These are phyloP conservation scores for Yamadazyma membranifaciens DNA, from an alignment of 1,139 yeast species.

Conservation along the genomic window DNA sequence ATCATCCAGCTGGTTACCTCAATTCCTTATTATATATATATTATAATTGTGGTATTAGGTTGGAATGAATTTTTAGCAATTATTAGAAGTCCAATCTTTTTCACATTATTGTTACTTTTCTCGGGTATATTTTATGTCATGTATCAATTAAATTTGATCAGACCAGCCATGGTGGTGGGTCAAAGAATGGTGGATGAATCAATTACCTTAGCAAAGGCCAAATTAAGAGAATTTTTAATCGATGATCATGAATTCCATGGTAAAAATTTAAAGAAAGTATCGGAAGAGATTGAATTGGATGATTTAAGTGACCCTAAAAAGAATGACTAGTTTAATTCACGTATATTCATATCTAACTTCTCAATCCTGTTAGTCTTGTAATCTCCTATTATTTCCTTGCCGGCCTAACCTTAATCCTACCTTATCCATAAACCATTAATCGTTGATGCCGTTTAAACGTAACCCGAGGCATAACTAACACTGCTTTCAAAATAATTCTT, in stretches of 20 bases:
- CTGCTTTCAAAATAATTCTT: conserved; percentile 58
- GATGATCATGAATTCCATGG: conserved; percentile 32
- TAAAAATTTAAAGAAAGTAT: conserved; percentile 23
- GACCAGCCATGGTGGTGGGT: conserved; percentile 66
- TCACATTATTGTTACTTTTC: conserved; percentile 54
- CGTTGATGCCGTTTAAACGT: conserved; percentile 34
- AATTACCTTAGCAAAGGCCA: conserved; percentile 54
- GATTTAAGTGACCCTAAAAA: conserved; percentile 6
- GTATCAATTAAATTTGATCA: conserved; percentile 69
- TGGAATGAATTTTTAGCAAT: conserved; percentile 96
- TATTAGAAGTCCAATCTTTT: conserved; percentile 75
- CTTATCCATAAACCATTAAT: not conserved
- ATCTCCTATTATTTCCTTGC: not conserved
- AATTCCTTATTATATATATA: conserved; percentile 81
- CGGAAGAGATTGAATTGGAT: conserved; percentile 8
- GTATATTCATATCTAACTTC: not conserved
- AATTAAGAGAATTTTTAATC: conserved; percentile 49
- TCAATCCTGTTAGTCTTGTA: not conserved
- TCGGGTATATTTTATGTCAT: conserved; percentile 67
- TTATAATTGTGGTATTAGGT: conserved; percentile 72
- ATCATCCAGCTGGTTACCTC: conserved; percentile 68
- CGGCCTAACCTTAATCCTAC: not conserved
- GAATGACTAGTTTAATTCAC: not conserved
- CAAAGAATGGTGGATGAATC: conserved; percentile 60
- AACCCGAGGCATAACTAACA: conserved; percentile 90